Evolutionary conservation across 1,139 yeast genomes (phyloP), one percentile per base, ranked within the genome.

Genomic region (Kluyveromyces marxianus): DNA sequence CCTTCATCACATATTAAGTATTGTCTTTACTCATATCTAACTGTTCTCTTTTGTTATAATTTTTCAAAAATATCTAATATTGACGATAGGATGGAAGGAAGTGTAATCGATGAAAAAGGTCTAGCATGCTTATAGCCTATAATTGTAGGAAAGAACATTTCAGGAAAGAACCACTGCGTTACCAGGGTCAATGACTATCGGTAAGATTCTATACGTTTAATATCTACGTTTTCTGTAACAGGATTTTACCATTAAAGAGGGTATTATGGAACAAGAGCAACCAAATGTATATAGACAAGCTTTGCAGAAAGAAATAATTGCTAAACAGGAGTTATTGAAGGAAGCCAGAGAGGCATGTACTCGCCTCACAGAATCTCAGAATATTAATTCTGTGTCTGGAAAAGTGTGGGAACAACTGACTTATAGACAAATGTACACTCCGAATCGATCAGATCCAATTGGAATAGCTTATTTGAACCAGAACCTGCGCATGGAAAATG

Each of bases 361-460:
- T 4, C 42, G 42, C 21, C 42, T 59, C 37, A 40, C 44, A 26
- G 38, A 25, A 5, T 36, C 29, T 7, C 31, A 30, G 21, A 39
- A 37, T 24, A 37, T 6, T 5, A 35, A 33, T 2, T 30, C 36
- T 26, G 45, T 37, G 29, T 44, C 49, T 38, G 44, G 37, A 3
- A 44, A 37, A 2, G 45, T 39, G 4, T 58, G 59, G 61, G 47
- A 50, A 24, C 48, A 49, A n/a, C 48, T 62, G 25, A 33, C 58
- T 46, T 47, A 50, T 28, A 54, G 53, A 27, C 62, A 63, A 0
- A 47, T 62, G 53, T 54, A 57, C 37, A 50, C 51, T 25, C 58
- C 63, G 6, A 65, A 59, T 39, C 52, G 63, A 44, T 54, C 65
- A 0, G 67, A 63, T 35, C 65, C 66, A 1, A 52, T 62, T 36